phyloP scores from a whole-genome alignment of 192 early-diverging fungal species.

The Backusella circina region DNA sequence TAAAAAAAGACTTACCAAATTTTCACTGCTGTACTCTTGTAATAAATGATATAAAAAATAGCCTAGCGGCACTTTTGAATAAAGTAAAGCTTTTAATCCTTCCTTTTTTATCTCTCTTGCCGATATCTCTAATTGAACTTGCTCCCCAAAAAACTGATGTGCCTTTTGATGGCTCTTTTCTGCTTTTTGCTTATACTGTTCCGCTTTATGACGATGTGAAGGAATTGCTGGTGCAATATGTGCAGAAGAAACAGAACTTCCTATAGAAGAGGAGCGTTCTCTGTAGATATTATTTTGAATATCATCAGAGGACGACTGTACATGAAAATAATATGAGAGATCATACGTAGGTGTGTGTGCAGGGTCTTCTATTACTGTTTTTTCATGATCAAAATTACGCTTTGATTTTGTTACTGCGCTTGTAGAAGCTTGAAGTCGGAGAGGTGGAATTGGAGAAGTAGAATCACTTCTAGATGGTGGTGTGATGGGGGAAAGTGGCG shows the following conservation, averaged over 20 bases:
- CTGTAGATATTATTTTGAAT: not conserved
- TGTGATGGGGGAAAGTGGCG: not conserved
- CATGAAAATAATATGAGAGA: slow-evolving; percentile 10
- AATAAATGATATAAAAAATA: slow-evolving; percentile 12
- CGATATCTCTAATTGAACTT: not conserved
- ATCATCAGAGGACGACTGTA: not conserved
- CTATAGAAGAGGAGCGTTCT: not conserved
- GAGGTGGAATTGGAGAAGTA: not conserved
- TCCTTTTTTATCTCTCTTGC: slow-evolving; percentile 8
- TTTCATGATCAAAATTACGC: not conserved
- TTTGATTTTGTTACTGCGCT: not conserved
- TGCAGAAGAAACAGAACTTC: not conserved
- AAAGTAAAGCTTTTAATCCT: slow-evolving; percentile 5
- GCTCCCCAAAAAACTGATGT: slow-evolving; percentile 3
- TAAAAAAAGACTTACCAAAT: slow-evolving; percentile 7
- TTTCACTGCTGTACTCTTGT: slow-evolving; percentile 14
- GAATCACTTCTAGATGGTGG: not conserved
- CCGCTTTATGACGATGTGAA: not conserved
- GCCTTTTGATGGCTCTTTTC: slow-evolving; percentile 4
- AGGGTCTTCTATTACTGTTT: not conserved
- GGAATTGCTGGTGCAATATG: not conserved
- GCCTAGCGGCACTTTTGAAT: slow-evolving; percentile 1
- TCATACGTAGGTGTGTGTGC: slow-evolving; percentile 3
- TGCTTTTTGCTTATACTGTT: not conserved
- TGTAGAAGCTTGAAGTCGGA: not conserved